A percentile compares a stretch with the other conserved stretches of the same genome.
Conservation (phyloP, 208 protist genomes). For the Crithidia thermophila region DNA sequence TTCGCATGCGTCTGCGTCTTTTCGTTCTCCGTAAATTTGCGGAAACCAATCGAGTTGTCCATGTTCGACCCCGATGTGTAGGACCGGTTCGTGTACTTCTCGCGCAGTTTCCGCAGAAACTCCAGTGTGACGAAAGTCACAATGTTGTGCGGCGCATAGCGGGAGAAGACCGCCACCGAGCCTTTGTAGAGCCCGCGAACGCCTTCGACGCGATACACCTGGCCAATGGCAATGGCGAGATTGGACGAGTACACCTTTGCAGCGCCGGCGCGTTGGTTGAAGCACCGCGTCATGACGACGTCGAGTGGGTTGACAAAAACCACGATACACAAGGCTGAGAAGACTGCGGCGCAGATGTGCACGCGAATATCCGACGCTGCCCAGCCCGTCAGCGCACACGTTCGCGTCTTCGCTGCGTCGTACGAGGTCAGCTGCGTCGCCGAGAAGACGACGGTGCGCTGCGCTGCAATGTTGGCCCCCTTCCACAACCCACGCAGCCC, state of each 20-base stretch:
- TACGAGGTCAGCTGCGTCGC: constrained; percentile 57
- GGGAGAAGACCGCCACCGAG: constrained; percentile 48
- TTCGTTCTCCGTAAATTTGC: no score
- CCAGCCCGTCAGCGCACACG: constrained; percentile 16
- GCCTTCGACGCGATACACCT: constrained; percentile 64
- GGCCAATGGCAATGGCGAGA: constrained; percentile 29
- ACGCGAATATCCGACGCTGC: constrained; percentile 42
- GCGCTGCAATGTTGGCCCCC: constrained; percentile 34
- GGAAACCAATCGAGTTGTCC: constrained; percentile 38
- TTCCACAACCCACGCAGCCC: constrained; percentile 61
- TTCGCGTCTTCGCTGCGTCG: constrained; percentile 41
- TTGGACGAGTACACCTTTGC: constrained; percentile 36
- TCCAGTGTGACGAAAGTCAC: constrained; percentile 64
- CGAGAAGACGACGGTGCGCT: constrained; percentile 52
- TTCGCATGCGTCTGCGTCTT: no score
- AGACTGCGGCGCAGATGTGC: constrained; percentile 45
- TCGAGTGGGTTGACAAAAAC: constrained; percentile 60
- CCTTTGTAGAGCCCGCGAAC: constrained; percentile 76
- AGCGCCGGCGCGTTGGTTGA: constrained; percentile 38
- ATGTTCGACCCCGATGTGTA: constrained; percentile 59
- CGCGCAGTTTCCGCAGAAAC: constrained; percentile 50
- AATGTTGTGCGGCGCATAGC: constrained; percentile 67
- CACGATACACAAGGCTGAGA: constrained; percentile 36
- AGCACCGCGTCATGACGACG: constrained; percentile 71
- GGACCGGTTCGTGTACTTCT: constrained; percentile 43